Evolutionary conservation across 192 early-diverging fungal genomes (phyloP), one percentile per base, ranked within the genome.

Genomic region (Coemansia sp.): DNA sequence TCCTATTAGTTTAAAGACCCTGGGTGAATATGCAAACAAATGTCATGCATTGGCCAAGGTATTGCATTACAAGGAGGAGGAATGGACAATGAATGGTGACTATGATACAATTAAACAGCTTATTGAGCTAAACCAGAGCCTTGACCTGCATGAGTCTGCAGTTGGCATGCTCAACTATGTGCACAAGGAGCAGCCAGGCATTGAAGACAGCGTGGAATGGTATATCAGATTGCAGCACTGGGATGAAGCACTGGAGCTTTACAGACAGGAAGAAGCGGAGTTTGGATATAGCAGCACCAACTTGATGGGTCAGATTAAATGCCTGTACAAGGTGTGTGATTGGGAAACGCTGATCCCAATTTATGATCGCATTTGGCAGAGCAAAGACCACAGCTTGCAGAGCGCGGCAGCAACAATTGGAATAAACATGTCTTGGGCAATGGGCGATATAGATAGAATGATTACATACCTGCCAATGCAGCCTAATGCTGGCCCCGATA

Each of bases 1-100:
- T n/a, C 92, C 92, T 1, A 98, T 98, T 59, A 92, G 95, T 55
- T 89, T 95, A 48, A 83, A 88, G 16, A 88, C 87, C 0, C 78
- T 98, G 23, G 92, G 91, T 9, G 72, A 83, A n/a, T 97, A 92
- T 65, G 96, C 96, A 1, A 83, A 83, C 49, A 87, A 90, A 57
- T 95, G 93, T 64, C 93, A 97, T 67, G 94, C 96, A 0, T 92
- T 90, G 71, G 95, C 96, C 20, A 98, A 97, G 69, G 96, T 94
- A 10, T 75, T 98, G 47, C 95, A 95, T 65, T 97, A 96, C 79
- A 95, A 91, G 58, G 96, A 98, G 74, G 72, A 90, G 1, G 93
- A 97, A 74, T 98, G 95, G 72, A 81, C 88, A 19, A 75, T 87
- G 4, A 89, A 91, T 25, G 85, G 88, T 4, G 81, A 88, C 1